Evolutionary conservation across 1,284 basidiomycete species (phyloP).

Genomic region (Flammula alnicola): DNA sequence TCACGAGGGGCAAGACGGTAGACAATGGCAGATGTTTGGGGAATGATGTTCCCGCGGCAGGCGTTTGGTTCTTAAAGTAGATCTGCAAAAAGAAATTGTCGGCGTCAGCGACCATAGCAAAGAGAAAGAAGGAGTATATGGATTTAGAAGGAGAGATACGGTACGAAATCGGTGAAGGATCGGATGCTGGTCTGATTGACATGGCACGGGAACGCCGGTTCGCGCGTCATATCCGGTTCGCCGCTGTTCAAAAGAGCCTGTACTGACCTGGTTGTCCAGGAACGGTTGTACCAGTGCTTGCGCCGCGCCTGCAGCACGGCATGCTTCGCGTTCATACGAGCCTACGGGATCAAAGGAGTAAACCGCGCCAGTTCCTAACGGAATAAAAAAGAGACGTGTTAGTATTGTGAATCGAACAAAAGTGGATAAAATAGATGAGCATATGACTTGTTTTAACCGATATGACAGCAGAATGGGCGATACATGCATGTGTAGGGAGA

Average conservation of each 20-base stretch:
- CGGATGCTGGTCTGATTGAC: conserved; percentile 37
- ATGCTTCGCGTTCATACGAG: conserved; percentile 93
- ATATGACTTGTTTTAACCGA: conserved; percentile 23
- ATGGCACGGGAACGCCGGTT: conserved; percentile 28
- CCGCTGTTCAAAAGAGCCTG: conserved; percentile 22
- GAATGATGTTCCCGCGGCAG: conserved; percentile 68
- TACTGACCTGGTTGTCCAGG: conserved; percentile 90
- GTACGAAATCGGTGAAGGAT: conserved; percentile 53
- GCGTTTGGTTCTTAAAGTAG: conserved; percentile 93
- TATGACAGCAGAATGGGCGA: conserved; percentile 8
- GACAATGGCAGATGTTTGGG: conserved; percentile 82
- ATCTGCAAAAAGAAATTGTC: conserved; percentile 59
- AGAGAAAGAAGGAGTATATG: conserved; percentile 16
- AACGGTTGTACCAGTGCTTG: conserved; percentile 92
- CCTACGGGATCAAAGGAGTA: conserved; percentile 98
- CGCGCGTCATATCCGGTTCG: conserved; percentile 24
- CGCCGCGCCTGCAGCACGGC: conserved; percentile 92
- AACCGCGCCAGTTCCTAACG: conserved; percentile 85
- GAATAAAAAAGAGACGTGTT: conserved; percentile 22
- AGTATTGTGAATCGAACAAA: conserved; percentile 12
- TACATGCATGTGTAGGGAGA: neutral
- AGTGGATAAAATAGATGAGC: conserved; percentile 5
- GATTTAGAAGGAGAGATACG: conserved; percentile 23
- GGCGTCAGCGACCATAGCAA: conserved; percentile 28
- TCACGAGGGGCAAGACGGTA: conserved; percentile 84